phyloP scores from a whole-genome alignment of 164 flowering plant genomes.

The Houttuynia cordata region DNA sequence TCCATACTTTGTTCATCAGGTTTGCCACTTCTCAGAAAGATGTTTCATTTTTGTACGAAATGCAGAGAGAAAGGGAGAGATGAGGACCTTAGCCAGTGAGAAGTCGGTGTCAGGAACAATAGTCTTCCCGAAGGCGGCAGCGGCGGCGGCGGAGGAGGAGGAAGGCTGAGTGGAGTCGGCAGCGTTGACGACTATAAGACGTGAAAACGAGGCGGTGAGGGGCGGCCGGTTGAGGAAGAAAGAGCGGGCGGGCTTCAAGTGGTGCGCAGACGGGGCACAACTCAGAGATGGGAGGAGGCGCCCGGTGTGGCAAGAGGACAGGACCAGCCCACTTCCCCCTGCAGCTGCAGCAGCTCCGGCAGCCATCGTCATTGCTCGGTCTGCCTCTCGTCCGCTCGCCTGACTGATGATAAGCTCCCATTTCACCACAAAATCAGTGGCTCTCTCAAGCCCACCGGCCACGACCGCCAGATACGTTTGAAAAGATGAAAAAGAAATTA shows the following conservation, averaged over 20 bases:
- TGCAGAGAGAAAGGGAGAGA: too few relatives aligned
- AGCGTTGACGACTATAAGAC: conserved; percentile 29
- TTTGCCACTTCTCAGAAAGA: too few relatives aligned
- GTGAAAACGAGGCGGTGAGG: background rate
- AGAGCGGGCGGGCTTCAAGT: background rate
- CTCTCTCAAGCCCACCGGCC: too few relatives aligned
- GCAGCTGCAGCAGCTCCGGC: conserved; percentile 7
- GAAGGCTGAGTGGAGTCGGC: conserved; percentile 53
- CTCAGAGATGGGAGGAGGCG: background rate
- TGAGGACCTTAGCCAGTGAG: conserved; percentile 51
- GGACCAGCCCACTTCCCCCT: conserved; percentile 10
- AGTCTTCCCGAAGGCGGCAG: too few relatives aligned
- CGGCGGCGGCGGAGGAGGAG: conserved; percentile 18
- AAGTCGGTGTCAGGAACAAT: conserved; percentile 50
- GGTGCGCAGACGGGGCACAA: conserved; percentile 1
- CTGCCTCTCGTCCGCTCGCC: background rate
- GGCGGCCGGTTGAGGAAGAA: conserved; percentile 1
- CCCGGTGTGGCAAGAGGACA: conserved; percentile 6
- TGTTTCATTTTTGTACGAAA: too few relatives aligned
- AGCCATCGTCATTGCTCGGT: background rate
- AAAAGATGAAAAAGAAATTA: too few relatives aligned
- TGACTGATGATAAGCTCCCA: background rate
- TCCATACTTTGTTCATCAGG: too few relatives aligned
- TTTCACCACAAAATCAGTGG: background rate
- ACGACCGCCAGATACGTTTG: background rate